Conservation (phyloP, 1,284 basidiomycete genomes). For the Xanthoconium separans region DNA sequence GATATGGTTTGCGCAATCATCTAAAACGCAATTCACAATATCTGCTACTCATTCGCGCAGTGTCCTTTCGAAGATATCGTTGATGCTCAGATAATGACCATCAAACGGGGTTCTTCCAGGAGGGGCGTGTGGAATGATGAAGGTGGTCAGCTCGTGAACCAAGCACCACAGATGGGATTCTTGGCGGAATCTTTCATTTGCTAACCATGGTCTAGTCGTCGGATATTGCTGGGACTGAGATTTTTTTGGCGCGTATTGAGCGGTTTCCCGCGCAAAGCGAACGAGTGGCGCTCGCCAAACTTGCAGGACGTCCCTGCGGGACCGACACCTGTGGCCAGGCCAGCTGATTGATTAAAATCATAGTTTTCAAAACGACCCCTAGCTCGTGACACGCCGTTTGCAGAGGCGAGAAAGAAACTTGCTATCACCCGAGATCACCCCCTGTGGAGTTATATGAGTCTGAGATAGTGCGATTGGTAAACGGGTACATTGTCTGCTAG, state of each 20-base stretch:
- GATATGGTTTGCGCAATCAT: constrained; percentile 5
- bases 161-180: constrained; percentile 4
- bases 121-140: background rate
- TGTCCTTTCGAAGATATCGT: background rate
- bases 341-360: background rate
- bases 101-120: background rate
- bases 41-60: background rate
- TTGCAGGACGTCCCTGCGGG: background rate
- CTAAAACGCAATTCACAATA: constrained; percentile 6
- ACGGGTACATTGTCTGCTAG: constrained; percentile 3
- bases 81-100: background rate
- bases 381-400: background rate
- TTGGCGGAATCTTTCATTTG: constrained; percentile 5
- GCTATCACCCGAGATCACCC: background rate
- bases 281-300: too few species aligned
- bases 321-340: constrained; percentile 2
- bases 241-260: constrained; percentile 9
- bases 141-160: background rate
- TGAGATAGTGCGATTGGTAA: background rate
- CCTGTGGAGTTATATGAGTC: constrained; percentile 11
- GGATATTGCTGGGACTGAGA: constrained; percentile 4
- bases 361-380: background rate
- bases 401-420: background rate
- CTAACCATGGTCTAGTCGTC: background rate
- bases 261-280: background rate